Evolutionary conservation across 2,329 filamentous ascomycete genomes (phyloP), one percentile per base, ranked within the genome.

Genomic region (Fusarium xyrophilum): DNA sequence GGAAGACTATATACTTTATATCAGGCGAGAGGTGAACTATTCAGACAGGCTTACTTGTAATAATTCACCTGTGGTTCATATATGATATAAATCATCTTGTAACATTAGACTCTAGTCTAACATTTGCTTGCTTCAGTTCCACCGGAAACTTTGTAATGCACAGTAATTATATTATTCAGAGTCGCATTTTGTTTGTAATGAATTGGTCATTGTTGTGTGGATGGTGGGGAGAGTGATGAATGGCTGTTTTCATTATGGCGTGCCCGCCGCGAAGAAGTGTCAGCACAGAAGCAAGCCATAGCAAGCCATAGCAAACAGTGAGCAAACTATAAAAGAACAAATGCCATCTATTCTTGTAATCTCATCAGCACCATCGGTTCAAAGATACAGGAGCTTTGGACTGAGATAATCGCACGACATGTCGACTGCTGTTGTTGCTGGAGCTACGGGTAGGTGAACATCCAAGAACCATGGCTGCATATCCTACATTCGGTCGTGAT

Each of bases 351-450:
- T n/a, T n/a, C n/a, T n/a, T n/a, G n/a, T n/a, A n/a, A n/a, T n/a
- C n/a, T n/a, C n/a, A n/a, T n/a, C n/a, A n/a, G n/a, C n/a, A n/a
- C n/a, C n/a, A n/a, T n/a, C n/a, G n/a, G n/a, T n/a, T n/a, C n/a
- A n/a, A n/a, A n/a, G 23, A 27, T 10, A 14, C 12, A 43, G 3
- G 1, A 43, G 5, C 5, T 5, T n/a, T 3, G 7, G 10, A 7
- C 3, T 17, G 5, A 14, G 23, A 19, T 14, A 43, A 27, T 13
- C 12, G n/a, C 6, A 2, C 40, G 5, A 9, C 3, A 43, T 61
- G 55, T 30, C 55, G 7, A 61, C 30, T 14, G 55, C 58, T n/a
- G 52, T 61, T 7, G 58, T 61, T 28, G 55, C 52, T n/a, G 58
- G 58, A 8, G 55, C 58, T 21, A 61, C 58, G 6, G 58, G 55